Evolutionary conservation across 2,329 filamentous ascomycete species (phyloP).

Genomic region (Pyricularia pennisetigena): DNA sequence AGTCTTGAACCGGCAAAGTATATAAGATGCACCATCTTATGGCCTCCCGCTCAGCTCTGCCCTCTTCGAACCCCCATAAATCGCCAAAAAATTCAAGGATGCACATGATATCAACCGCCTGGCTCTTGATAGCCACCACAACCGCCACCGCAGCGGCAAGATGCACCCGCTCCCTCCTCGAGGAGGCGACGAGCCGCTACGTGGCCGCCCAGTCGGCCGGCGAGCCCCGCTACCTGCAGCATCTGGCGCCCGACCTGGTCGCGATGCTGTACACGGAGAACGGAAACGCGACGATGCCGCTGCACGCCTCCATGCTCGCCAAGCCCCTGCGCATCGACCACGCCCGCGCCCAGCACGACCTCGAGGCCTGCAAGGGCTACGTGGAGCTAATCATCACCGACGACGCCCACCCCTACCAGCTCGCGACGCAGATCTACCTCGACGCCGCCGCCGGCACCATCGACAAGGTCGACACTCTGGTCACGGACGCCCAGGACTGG

Average conservation of each 20-base stretch:
- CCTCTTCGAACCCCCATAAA: background rate
- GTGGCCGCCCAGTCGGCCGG: slow-evolving; percentile 8
- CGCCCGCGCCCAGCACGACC: slow-evolving; percentile 22
- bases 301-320: slow-evolving; percentile 16
- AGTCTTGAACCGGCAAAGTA: background rate
- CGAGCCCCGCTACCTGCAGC: slow-evolving; percentile 4
- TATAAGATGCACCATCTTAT: background rate
- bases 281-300: slow-evolving; percentile 8
- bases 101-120: background rate
- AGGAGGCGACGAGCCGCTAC: slow-evolving; percentile 7
- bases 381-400: slow-evolving; percentile 27
- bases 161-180: slow-evolving; percentile 8
- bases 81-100: background rate
- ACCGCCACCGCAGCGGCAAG: background rate
- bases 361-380: slow-evolving; percentile 24
- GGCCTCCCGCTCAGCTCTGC: background rate
- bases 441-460: slow-evolving; percentile 7
- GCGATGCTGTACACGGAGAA: slow-evolving; percentile 10
- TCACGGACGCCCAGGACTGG: slow-evolving; percentile 23
- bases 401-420: slow-evolving; percentile 22
- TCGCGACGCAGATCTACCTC: slow-evolving; percentile 25
- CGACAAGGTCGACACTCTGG: slow-evolving; percentile 21
- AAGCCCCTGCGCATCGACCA: slow-evolving; percentile 21
- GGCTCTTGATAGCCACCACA: background rate
- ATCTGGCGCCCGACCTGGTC: slow-evolving; percentile 6